Percentiles rank a stretch among this genome's conserved stretches.
Conservation (phyloP, 768 basidiomycete genomes). For the Mycena epipterygia region DNA sequence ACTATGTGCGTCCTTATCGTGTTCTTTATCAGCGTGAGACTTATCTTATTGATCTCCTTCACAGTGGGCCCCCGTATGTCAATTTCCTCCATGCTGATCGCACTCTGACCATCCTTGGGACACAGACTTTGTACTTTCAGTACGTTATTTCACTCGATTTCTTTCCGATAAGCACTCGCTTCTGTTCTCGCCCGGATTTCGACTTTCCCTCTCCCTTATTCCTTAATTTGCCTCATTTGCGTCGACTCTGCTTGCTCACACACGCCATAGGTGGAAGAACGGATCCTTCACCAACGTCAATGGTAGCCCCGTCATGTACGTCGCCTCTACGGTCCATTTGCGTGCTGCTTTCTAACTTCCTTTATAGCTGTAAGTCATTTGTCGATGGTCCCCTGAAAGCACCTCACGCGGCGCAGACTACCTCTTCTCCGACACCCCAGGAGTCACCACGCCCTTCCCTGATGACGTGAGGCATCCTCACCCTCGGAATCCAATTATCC, state of each 20-base stretch:
- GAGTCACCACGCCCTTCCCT: slow-evolving; percentile 65
- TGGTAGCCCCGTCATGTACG: slow-evolving; percentile 54
- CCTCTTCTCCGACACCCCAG: slow-evolving; percentile 60
- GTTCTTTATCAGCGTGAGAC: not conserved
- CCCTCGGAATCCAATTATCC: slow-evolving; percentile 5
- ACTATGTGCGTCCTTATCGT: slow-evolving; percentile 53
- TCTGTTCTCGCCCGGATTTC: too few species aligned
- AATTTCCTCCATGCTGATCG: not conserved
- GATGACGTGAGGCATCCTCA: slow-evolving; percentile 58
- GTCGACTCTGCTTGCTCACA: slow-evolving; percentile 7
- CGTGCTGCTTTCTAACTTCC: not conserved
- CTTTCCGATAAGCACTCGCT: not conserved
- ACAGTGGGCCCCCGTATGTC: slow-evolving; percentile 33
- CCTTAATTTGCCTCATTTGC: not conserved
- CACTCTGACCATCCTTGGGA: slow-evolving; percentile 27
- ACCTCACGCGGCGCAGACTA: slow-evolving; percentile 53
- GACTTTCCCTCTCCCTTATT: not conserved
- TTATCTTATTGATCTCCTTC: not conserved
- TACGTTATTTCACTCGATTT: slow-evolving; percentile 37
- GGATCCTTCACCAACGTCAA: slow-evolving; percentile 58
- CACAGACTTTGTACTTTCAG: slow-evolving; percentile 66
- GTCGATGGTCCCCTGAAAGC: not conserved
- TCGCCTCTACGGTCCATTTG: not conserved
- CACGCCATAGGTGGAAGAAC: slow-evolving; percentile 56
- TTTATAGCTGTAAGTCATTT: slow-evolving; percentile 35